Percentiles rank a stretch among this genome's conserved stretches.
These are phyloP conservation scores for Cocos nucifera DNA, from an alignment of 176 grass and related monocot species.

Conservation along the genomic window DNA sequence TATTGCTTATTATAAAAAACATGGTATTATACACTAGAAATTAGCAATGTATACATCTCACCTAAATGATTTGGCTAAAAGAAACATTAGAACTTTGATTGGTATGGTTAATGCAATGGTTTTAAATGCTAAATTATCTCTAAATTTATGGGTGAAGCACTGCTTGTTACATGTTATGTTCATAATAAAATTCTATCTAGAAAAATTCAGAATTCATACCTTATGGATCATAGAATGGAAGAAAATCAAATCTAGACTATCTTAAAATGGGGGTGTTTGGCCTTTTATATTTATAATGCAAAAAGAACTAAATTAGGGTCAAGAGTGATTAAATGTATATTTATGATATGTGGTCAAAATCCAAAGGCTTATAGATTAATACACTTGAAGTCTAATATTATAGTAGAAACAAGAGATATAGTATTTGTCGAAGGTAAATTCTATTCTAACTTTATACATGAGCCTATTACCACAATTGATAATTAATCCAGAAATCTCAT, in stretches of 20 bases:
- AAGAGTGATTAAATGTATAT: no score
- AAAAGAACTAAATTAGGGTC: background rate
- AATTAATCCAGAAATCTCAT: background rate
- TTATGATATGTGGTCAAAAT: background rate
- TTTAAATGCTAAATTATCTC: background rate
- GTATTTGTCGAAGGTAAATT: background rate
- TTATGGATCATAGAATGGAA: background rate
- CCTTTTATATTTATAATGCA: background rate
- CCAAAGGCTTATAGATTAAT: no score
- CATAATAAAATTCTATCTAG: background rate
- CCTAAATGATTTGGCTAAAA: background rate
- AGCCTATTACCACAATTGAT: background rate
- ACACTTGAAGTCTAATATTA: no score
- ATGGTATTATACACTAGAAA: background rate
- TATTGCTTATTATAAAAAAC: background rate
- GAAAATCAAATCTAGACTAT: background rate
- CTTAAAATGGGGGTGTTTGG: background rate
- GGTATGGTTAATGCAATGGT: background rate
- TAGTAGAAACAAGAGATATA: no score
- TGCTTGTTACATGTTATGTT: background rate
- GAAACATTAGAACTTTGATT: background rate
- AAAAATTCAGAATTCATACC: background rate
- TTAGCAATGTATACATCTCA: background rate
- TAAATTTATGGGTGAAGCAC: background rate
- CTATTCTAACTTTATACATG: no score